Percentiles rank a stretch among this genome's conserved stretches.
These are phyloP conservation scores for Geotrichum carabidarum DNA, from an alignment of 1,139 yeast genomes.

Conservation along the genomic window DNA sequence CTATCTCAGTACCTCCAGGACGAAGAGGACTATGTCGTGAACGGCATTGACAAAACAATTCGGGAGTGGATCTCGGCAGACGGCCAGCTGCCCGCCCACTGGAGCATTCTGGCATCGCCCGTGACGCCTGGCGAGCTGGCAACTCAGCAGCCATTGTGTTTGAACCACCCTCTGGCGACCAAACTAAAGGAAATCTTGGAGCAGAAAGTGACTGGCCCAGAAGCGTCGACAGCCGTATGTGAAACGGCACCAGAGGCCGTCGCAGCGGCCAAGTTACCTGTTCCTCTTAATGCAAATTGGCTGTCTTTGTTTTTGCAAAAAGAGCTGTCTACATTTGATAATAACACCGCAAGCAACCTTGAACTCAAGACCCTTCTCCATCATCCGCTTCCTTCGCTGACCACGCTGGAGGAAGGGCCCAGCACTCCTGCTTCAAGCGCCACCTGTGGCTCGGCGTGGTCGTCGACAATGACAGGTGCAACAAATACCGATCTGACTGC, in stretches of 20 bases:
- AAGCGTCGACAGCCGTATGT: no score
- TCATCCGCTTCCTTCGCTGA: not conserved
- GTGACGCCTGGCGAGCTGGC: not conserved
- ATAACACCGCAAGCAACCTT: not conserved
- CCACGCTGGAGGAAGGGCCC: not conserved
- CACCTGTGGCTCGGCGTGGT: not conserved
- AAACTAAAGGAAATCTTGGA: no score
- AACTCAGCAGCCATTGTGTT: not conserved
- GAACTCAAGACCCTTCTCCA: not conserved
- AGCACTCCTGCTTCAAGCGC: not conserved
- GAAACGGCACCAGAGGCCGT: no score
- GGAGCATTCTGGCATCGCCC: not conserved
- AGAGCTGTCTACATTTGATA: not conserved
- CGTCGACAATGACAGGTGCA: not conserved
- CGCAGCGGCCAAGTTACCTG: no score
- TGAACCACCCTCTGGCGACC: not conserved
- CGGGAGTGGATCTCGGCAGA: slow-evolving; percentile 2
- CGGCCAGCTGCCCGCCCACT: not conserved
- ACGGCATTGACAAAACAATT: not conserved
- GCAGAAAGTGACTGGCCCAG: no score
- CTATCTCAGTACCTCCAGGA: not conserved
- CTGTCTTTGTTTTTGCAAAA: not conserved
- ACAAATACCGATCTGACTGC: not conserved
- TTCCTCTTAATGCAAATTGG: not conserved
- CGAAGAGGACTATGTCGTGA: not conserved